Evolutionary conservation across 371 early-diverging fungal species (phyloP), one percentile per base, ranked within the genome.

Genomic region (Zychaea mexicana): DNA sequence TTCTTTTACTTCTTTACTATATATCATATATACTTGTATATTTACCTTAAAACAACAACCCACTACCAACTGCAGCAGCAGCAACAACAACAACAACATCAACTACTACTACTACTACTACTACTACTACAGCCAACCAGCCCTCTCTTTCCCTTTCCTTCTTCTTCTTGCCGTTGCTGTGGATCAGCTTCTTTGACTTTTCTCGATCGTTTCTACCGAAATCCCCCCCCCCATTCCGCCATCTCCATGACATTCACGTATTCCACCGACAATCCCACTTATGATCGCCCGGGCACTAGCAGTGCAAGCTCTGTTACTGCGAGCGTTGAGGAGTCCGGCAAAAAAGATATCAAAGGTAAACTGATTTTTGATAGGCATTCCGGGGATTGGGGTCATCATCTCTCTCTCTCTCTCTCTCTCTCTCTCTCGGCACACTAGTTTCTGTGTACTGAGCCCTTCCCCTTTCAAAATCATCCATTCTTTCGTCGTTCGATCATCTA

Each of bases 111-210:
- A 46, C n/a, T n/a, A 15, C 17, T 17, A 33, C 33, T n/a, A n/a
- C 33, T 8, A 33, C 33, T 8, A 12, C 33, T 8, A 33, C 12
- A 33, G 12, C 4, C 22, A 19, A 12, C 52, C 13, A 4, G 21
- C n/a, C 17, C 45, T 58, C 28, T 30, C 27, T 67, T 31, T 53
- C 22, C 21, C 32, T 63, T 53, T 54, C 38, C 36, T 36, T 31
- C 49, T 24, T 46, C 13, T 27, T 9, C 36, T 49, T 22, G 8
- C 30, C 13, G 24, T 47, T 22, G 62, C 62, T 61, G 61, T 61
- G 39, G 61, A 61, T 46, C 61, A 61, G 53, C 61, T 61, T 10
- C 10, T 27, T n/a, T n/a, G n/a, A n/a, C n/a, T n/a, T n/a, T 36
- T 53, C 38, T 61, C 36, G 28, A 42, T 53, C n/a, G 24, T 22